Conservation (phyloP, 805 yeast species). For the Wickerhamomyces strasburgensis region DNA sequence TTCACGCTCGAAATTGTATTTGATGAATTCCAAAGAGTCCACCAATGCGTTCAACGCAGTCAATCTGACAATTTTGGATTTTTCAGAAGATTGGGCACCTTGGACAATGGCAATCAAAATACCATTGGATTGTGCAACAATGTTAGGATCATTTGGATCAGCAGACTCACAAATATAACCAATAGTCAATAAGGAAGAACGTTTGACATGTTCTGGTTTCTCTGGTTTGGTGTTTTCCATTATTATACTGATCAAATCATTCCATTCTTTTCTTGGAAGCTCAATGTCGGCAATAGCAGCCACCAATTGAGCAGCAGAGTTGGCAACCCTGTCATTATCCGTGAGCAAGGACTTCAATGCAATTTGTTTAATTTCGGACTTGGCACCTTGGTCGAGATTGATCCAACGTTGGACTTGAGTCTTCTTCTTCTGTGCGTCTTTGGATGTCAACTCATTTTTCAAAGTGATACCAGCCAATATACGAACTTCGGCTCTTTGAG, state of each 20-base stretch:
- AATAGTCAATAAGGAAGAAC: constrained; percentile 81
- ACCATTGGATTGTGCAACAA: constrained; percentile 83
- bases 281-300: constrained; percentile 98
- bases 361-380: constrained; percentile 58
- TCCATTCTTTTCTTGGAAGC: constrained; percentile 85
- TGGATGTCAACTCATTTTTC: constrained; percentile 84
- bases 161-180: constrained; percentile 96
- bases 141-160: constrained; percentile 67
- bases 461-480: constrained; percentile 85
- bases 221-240: constrained; percentile 82
- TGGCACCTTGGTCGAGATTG: constrained; percentile 47
- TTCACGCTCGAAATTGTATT: constrained; percentile 82
- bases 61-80: constrained; percentile 67
- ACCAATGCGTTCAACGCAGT: constrained; percentile 92
- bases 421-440: constrained; percentile 55
- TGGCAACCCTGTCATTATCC: constrained; percentile 72
- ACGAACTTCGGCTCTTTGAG: constrained; percentile 71
- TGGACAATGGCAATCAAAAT: constrained; percentile 93
- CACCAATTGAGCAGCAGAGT: constrained; percentile 86
- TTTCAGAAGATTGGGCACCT: constrained; percentile 86
- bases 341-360: constrained; percentile 62
- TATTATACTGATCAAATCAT: constrained; percentile 73
- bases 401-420: constrained; percentile 75
- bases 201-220: constrained; percentile 73
- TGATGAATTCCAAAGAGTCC: constrained; percentile 85